phyloP scores from a whole-genome alignment of 345 rosid species.

The Populus alba region DNA sequence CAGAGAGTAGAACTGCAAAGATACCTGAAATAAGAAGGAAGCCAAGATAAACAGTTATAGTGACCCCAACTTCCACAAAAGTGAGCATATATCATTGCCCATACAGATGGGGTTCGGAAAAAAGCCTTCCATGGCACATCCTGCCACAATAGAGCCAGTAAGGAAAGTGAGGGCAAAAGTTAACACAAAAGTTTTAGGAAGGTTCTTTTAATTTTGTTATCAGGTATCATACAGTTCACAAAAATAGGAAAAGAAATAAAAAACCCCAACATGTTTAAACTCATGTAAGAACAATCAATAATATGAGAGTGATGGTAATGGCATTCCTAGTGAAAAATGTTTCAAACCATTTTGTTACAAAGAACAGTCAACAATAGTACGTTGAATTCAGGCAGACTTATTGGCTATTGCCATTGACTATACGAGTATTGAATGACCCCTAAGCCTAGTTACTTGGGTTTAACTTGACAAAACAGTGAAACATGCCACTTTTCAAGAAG shows the following conservation, averaged over 20 bases:
- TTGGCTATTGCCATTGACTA: not conserved
- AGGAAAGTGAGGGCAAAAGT: slow-evolving; percentile 10
- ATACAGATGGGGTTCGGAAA: slow-evolving; percentile 64
- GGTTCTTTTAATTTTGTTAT: not conserved
- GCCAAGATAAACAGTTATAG: slow-evolving; percentile 90
- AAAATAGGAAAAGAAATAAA: not conserved
- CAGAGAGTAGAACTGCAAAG: not conserved
- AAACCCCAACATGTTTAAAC: not conserved
- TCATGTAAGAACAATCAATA: not conserved
- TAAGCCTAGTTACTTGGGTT: not conserved
- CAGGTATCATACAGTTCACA: not conserved
- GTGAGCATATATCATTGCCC: slow-evolving; percentile 96
- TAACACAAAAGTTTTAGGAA: not conserved
- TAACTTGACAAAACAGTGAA: not conserved
- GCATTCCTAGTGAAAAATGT: not conserved
- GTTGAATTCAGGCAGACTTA: not conserved
- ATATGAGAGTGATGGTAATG: not conserved
- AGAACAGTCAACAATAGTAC: not conserved
- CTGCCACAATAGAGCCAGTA: slow-evolving; percentile 38
- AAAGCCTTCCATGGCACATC: slow-evolving; percentile 88
- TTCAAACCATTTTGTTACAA: not conserved
- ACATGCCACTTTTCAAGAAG: not conserved
- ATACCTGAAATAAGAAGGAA: slow-evolving; percentile 91
- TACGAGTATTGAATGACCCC: not conserved
- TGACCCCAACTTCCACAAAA: slow-evolving; percentile 99